Evolutionary conservation across 2,329 filamentous ascomycete species (phyloP).

Genomic region (Colletotrichum chrysophilum): DNA sequence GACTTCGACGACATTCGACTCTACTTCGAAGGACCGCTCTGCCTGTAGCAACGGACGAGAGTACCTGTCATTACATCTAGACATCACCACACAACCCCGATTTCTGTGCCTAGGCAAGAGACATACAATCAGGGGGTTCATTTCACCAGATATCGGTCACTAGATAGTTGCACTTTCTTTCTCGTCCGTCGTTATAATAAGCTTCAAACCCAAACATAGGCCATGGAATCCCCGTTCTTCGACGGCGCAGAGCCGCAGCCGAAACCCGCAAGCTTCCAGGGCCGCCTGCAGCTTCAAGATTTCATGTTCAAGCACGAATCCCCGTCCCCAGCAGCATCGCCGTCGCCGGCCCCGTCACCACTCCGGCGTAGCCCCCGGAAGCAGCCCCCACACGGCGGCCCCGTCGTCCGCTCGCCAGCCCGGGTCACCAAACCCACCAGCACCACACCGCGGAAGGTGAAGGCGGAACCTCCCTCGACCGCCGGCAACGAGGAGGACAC

Average conservation of each 20-base stretch:
- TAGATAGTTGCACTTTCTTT: not conserved
- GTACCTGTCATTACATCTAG: not conserved
- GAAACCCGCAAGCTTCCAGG: slow-evolving; percentile 43
- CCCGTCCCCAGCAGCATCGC: not conserved
- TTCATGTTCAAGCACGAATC: slow-evolving; percentile 41
- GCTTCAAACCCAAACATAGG: not conserved
- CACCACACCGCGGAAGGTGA: not conserved
- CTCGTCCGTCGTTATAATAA: not conserved
- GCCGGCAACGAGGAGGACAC: not conserved
- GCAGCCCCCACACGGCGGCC: slow-evolving; percentile 18
- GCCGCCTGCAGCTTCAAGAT: slow-evolving; percentile 47
- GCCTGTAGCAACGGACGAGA: not conserved
- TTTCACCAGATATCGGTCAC: not conserved
- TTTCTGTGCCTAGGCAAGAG: not conserved
- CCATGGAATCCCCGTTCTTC: slow-evolving; percentile 14
- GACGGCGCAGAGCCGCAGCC: not conserved
- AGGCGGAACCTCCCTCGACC: slow-evolving; percentile 8
- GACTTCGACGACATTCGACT: not conserved
- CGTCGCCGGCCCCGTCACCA: slow-evolving; percentile 8
- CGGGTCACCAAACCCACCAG: not conserved
- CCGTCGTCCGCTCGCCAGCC: slow-evolving; percentile 6
- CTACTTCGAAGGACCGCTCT: not conserved
- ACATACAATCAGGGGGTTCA: not conserved
- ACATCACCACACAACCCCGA: not conserved
- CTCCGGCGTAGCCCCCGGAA: slow-evolving; percentile 37